Base-by-base conservation (phyloP, 192 early-diverging fungal genomes). In the Coemansia sp. region DNA sequence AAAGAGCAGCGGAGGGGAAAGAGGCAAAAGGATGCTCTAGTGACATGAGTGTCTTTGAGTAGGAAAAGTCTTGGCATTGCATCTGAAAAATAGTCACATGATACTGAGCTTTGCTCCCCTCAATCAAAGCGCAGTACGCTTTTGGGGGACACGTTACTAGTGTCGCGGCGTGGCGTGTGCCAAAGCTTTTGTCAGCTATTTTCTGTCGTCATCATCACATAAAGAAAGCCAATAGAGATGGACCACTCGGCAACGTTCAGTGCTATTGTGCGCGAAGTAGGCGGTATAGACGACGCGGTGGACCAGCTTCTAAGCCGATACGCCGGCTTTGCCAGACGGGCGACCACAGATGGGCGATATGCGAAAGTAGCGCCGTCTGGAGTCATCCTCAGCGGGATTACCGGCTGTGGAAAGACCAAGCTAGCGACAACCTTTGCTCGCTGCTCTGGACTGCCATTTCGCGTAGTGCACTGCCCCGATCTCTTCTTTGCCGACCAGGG, bases 401-500 rank as follows among this genome's bases (percentile, higher is more conserved):
- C 79, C 20, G 79, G 79, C 1, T 41, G 73, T 10, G 79, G 79
- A 26, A 82, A 82, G 59, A 76, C 70, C 25, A 70, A 65, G 55
- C 68, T 83, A 47, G 76, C 76, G 3, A 23, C 33, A 11, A 21
- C 50, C 28, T 83, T 83, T 68, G 75, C 66, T 3, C 57, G 57
- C 48, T 52, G 47, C 59, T 53, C 65, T 20, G 72, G 64, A 25
- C 39, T 61, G 35, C 42, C 61, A 8, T 68, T 68, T 53, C 65
- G 63, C 0, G 45, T 62, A 38, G 62, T 83, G n/a, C 68, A 66
- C 26, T 83, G 80, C 20, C 76, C 80, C 10, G 72, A 83, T 34
- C 57, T 83, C 2, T 83, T 78, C 62, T 63, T 62, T 1, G 72
- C 76, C 0, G 76, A 77, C 25, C 72, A 83, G 33, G 80, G 80